Percentiles rank a stretch among this genome's conserved stretches.
Conservation (phyloP, 2,329 filamentous ascomycete species). For the Fusarium euwallaceae region DNA sequence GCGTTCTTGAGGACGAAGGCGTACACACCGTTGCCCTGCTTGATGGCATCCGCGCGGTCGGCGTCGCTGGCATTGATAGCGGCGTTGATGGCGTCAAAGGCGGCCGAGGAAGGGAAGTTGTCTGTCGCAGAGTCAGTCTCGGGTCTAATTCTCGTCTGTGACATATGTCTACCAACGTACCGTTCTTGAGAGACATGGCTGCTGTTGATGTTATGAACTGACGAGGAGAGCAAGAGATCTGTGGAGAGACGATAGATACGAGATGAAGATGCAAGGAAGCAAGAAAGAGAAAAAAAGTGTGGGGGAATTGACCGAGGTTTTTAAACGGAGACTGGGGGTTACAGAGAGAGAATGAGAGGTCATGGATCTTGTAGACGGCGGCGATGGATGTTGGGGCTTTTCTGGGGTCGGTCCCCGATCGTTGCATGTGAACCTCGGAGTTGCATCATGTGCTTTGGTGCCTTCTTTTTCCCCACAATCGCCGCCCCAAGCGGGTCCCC, state of each 20-base stretch:
- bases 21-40: slow-evolving; percentile 88
- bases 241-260: background rate
- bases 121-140: slow-evolving; percentile 58
- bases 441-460: slow-evolving; percentile 40
- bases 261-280: slow-evolving; percentile 7
- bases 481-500: background rate
- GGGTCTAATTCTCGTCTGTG: background rate
- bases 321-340: slow-evolving; percentile 31
- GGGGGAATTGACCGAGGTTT: slow-evolving; percentile 39
- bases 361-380: slow-evolving; percentile 13
- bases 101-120: slow-evolving; percentile 88
- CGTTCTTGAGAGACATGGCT: slow-evolving; percentile 80
- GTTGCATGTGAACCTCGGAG: slow-evolving; percentile 53
- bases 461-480: slow-evolving; percentile 28
- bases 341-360: slow-evolving; percentile 4
- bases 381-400: slow-evolving; percentile 7
- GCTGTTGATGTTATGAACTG: slow-evolving; percentile 45
- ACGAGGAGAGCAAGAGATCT: background rate
- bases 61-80: slow-evolving; percentile 76
- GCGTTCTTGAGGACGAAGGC: slow-evolving; percentile 93
- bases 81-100: slow-evolving; percentile 89
- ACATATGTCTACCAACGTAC: slow-evolving; percentile 58
- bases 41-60: slow-evolving; percentile 88
- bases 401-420: slow-evolving; percentile 15
- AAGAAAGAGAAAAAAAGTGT: slow-evolving; percentile 23